Base-by-base conservation (phyloP, 768 basidiomycete genomes). In the Mycena floridula region DNA sequence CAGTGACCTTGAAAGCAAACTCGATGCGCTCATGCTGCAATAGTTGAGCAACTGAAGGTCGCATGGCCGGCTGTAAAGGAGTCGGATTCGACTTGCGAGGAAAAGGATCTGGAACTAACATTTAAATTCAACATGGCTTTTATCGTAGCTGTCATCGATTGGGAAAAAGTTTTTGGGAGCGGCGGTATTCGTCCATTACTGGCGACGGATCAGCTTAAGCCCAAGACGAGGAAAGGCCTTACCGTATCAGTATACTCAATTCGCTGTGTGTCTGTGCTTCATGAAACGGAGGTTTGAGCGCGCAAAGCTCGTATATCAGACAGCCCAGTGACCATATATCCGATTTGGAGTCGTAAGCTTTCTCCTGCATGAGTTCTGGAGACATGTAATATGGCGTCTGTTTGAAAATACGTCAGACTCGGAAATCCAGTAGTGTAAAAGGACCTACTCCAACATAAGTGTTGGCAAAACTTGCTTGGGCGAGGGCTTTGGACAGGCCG, bases 351-450 rank as follows among this genome's bases (percentile, higher is more conserved):
- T 97, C 96, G 64, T 99, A 99, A 3, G 90, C 81, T 60, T 90
- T 93, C 60, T 98, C 95, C 67, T 89, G 90, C 79, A 97, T 91
- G 25, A 98, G 76, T 62, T 99, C 95, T 0, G 96, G 96, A 1
- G 93, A 96, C 96, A 99, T 98, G 69, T 99, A 98, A 60, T 98
- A 94, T 3, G 96, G 96, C 3, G 96, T 99, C 93, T 97, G 54
- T 13, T 16, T 5, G 15, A 18, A 38, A 21, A 16, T 26, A 27
- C 35, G 40, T 39, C 16, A 25, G 22, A 2, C n/a, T n/a, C n/a
- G 5, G 20, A 12, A 13, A 22, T 21, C 27, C 21, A 9, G 18
- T 12, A 21, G 21, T 37, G 24, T 37, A 4, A 21, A 18, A 45
- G 44, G 22, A 70, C 89, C 50, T 59, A 97, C 93, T 49, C 96